Base-by-base conservation (phyloP, 805 yeast genomes). In the Saturnispora sekii region DNA sequence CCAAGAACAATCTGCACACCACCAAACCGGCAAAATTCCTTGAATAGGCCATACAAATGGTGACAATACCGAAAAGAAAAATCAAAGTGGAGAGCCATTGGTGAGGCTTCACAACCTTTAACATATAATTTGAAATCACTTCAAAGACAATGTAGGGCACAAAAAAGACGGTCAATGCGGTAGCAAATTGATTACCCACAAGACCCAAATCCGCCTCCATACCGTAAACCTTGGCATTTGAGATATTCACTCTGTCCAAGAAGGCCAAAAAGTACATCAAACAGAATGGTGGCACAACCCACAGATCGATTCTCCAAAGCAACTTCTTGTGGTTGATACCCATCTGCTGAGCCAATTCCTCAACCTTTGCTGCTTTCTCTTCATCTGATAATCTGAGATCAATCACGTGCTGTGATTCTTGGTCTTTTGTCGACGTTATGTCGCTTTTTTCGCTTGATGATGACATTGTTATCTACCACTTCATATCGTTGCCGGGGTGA, bases 181-280 rank as follows among this genome's bases (percentile, higher is more conserved):
- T 69, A 56, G 80, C 79, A 66, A 70, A 81, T 54, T 82, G 79
- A 52, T 69, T 69, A 7, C 81, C 84, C 2, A 61, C 61, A 36
- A 85, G 65, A 12, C 68, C 56, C 35, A 85, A 61, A 45, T 79
- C 82, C 2, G 55, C 61, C 21, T 69, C 69, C 66, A 85, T 67
- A 10, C 87, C 87, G 57, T 83, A 84, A 44, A 81, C 74, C 48
- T 77, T 77, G 9, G 94, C 94, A 61, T 85, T 84, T 28, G 89
- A 77, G 48, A 85, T 82, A 62, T 84, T 85, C 49, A 84, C 89
- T 61, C 94, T 70, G 59, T 85, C 94, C 55, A 85, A 64, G 58
- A 84, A 84, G 1, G 90, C 81, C 49, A 84, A 69, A 59, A 85
- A 76, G 57, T 85, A 84, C 35, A 85, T 67, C 29, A 83, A 56